phyloP scores from a whole-genome alignment of 148 eudicot species.

The Rhododendron griersonianum region DNA sequence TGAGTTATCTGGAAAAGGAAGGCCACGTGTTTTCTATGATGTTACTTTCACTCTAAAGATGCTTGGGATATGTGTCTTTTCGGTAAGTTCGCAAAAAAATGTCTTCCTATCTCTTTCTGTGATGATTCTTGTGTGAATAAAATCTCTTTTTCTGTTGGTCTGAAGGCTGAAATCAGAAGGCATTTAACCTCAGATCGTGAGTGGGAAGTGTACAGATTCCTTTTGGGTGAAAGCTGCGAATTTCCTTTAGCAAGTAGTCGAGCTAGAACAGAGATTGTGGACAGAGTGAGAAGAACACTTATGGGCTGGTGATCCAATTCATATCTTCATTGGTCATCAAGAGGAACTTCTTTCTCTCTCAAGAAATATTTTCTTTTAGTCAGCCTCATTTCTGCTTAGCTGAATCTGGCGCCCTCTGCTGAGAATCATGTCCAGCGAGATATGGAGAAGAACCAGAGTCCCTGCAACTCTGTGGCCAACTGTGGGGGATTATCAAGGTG shows the following conservation, averaged over 20 bases:
- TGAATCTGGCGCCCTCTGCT: not conserved
- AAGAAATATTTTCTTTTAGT: not conserved
- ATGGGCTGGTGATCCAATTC: slow-evolving; percentile 64
- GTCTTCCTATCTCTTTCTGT: not conserved
- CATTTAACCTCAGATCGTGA: slow-evolving; percentile 55
- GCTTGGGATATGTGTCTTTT: slow-evolving; percentile 66
- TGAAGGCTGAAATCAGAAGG: slow-evolving; percentile 84
- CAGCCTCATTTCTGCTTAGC: not conserved
- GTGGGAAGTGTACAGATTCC: slow-evolving; percentile 87
- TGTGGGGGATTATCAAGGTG: not conserved
- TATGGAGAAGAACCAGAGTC: not conserved
- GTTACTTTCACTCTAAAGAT: slow-evolving; percentile 64
- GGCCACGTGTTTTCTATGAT: slow-evolving; percentile 87
- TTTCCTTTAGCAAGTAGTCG: slow-evolving; percentile 43
- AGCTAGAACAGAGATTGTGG: slow-evolving; percentile 56
- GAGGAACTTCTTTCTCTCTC: not conserved
- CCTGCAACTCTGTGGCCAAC: not conserved
- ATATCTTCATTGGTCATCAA: not conserved
- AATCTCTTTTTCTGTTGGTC: not conserved
- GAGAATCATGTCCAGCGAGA: not conserved
- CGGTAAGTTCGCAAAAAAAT: slow-evolving; percentile 36
- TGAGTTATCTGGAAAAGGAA: slow-evolving; percentile 75
- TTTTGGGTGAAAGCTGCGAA: slow-evolving; percentile 54
- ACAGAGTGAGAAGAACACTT: slow-evolving; percentile 59
- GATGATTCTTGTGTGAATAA: too few species aligned